Evolutionary conservation across 169 alveolate species (phyloP), one percentile per base, ranked within the genome.

Genomic region (Neospora caninum): DNA sequence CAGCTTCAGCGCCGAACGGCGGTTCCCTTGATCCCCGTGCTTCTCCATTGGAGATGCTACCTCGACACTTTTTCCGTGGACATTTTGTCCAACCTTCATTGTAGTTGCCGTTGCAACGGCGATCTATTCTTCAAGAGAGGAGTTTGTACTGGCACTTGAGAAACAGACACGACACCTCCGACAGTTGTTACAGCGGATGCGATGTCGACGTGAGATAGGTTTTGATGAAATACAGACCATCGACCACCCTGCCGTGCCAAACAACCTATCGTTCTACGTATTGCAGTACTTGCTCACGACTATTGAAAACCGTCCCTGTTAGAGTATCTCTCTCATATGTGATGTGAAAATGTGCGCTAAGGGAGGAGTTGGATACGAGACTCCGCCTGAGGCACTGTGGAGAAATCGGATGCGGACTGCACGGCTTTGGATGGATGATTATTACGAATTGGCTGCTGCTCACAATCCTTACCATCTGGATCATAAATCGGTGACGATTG

Each of bases 401-500:
- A 49, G 73, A 38, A 96, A 96, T 64, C 94, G 97, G 54, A 88
- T 94, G 27, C 95, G 97, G 7, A 94, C 97, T 0, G 97, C 97
- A 10, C 41, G 88, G 70, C 88, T 88, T 0, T 96, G 97, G 97
- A 84, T 96, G 95, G 97, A 89, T 41, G 96, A 94, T 38, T 96
- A 94, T 78, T 93, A 88, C 87, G 92, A 93, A 43, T 38, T 95
- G n/a, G 95, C 96, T 54, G 95, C 91, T 13, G 89, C 83, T 0
- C 54, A 53, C 83, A 83, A 80, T 36, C 70, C 94, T 31, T 91
- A 49, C 58, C 58, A 49, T n/a, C 16, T 83, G 49, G n/a, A n/a
- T 45, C 42, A 18, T 88, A 25, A 64, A 91, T 39, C 43, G 73
- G 25, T 82, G 67, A 42, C 93, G 67, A 16, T 43, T n/a, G 34